These are phyloP conservation scores for Pyrenochaeta sp. DNA, from an alignment of 2,329 filamentous ascomycete species.

Conservation along the genomic window DNA sequence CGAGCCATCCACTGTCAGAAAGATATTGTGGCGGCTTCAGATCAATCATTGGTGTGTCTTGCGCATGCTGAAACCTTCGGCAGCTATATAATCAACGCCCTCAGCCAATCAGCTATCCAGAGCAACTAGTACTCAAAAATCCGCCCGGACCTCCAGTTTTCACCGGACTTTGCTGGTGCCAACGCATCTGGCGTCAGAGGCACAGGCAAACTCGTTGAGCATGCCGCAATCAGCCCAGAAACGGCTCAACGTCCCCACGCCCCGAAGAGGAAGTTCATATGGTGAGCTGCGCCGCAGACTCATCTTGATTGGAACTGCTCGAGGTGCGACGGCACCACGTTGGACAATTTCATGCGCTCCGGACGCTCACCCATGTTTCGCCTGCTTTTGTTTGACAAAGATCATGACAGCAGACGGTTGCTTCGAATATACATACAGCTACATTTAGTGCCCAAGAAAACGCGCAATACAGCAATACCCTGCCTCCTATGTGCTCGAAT, in stretches of 20 bases:
- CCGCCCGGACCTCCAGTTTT: not conserved
- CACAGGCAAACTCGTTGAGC: conserved; percentile 4
- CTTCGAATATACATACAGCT: not conserved
- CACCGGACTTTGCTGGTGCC: conserved; percentile 18
- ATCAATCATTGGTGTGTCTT: conserved; percentile 4
- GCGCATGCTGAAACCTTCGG: conserved; percentile 10
- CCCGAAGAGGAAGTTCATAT: not conserved
- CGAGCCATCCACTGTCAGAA: not conserved
- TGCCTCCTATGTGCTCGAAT: not conserved
- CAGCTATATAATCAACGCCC: not conserved
- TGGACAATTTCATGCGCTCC: not conserved
- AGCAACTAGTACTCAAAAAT: conserved; percentile 1
- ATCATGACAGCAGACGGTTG: not conserved
- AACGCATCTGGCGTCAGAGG: conserved; percentile 8
- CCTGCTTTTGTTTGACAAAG: not conserved
- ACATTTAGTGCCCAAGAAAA: too few relatives aligned
- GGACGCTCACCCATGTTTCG: not conserved
- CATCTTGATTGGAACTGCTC: not conserved
- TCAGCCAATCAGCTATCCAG: conserved; percentile 5
- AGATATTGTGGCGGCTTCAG: not conserved
- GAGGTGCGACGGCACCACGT: not conserved
- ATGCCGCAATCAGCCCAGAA: conserved; percentile 4
- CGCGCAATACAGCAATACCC: not conserved
- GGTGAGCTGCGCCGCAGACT: not conserved
- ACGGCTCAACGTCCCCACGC: conserved; percentile 6